phyloP scores from a whole-genome alignment of 768 basidiomycete species.

The Mycena olivaceomarginata region DNA sequence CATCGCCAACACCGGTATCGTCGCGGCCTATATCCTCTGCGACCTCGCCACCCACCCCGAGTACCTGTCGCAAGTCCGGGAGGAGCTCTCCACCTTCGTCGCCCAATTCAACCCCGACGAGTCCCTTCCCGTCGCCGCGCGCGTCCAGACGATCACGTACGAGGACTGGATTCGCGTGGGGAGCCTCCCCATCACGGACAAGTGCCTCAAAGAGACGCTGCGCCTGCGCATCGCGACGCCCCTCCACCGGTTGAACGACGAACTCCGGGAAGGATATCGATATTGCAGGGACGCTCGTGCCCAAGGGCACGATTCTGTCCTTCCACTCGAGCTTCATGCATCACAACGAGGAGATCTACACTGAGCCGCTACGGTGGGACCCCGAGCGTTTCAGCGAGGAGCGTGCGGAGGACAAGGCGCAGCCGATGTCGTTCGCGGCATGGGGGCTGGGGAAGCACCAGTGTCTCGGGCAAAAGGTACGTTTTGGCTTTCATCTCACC shows the following conservation, averaged over 20 bases:
- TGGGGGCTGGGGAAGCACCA: constrained; percentile 28
- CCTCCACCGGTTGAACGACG: constrained; percentile 35
- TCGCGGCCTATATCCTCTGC: constrained; percentile 41
- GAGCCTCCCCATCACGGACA: constrained; percentile 10
- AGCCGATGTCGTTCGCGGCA: constrained; percentile 14
- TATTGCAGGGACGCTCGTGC: constrained; percentile 4
- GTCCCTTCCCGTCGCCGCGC: constrained; percentile 7
- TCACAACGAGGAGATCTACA: constrained; percentile 25
- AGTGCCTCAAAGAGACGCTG: constrained; percentile 30
- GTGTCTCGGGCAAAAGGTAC: constrained; percentile 21
- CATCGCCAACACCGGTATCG: constrained; percentile 27
- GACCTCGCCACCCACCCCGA: constrained; percentile 46
- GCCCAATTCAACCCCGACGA: constrained; percentile 10
- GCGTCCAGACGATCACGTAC: constrained; percentile 20
- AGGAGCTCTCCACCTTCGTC: constrained; percentile 42
- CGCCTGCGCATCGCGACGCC: constrained; percentile 27
- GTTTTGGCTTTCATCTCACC: too few relatives aligned
- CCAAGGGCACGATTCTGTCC: neutral
- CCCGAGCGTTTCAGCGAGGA: constrained; percentile 15
- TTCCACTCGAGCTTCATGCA: constrained; percentile 29
- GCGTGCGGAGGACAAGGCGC: constrained; percentile 13
- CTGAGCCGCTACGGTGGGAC: constrained; percentile 12
- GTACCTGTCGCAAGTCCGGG: constrained; percentile 44
- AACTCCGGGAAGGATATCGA: constrained; percentile 26
- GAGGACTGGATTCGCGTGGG: constrained; percentile 14